Conservation (phyloP, 805 yeast genomes). For the Candida pseudoglaebosa region DNA sequence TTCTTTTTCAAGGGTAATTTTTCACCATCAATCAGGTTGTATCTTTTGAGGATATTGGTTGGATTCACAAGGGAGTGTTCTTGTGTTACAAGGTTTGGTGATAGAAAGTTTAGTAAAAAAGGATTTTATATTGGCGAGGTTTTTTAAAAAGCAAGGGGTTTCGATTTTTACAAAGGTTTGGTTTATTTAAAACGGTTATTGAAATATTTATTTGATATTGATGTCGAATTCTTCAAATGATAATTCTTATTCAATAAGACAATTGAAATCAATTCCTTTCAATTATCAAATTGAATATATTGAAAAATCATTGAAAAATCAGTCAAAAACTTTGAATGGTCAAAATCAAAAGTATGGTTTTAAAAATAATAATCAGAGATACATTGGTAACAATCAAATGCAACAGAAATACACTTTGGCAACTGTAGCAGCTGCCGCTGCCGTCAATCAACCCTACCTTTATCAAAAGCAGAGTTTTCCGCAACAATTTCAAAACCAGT, state of each 20-base stretch:
- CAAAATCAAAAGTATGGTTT: constrained; percentile 9
- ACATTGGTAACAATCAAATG: constrained; percentile 7
- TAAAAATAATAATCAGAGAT: constrained; percentile 8
- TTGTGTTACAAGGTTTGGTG: constrained; percentile 1
- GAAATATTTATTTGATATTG: no score
- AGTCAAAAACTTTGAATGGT: constrained; percentile 8
- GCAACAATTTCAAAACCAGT: constrained; percentile 12
- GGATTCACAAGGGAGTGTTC: no score
- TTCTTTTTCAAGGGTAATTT: neutral
- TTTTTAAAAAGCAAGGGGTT: no score
- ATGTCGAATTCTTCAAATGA: neutral
- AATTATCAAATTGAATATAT: constrained; percentile 25
- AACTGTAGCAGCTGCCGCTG: constrained; percentile 31
- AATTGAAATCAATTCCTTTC: constrained; percentile 24
- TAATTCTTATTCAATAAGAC: constrained; percentile 20
- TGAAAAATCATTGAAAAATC: constrained; percentile 11
- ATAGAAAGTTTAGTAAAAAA: no score
- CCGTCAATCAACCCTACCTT: constrained; percentile 18
- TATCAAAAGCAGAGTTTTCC: constrained; percentile 19
- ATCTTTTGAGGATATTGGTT: no score
- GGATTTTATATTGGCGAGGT: neutral
- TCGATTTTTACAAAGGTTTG: neutral
- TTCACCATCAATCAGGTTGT: no score
- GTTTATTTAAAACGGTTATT: neutral
- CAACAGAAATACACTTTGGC: constrained; percentile 24